Percentiles rank a stretch among this genome's conserved stretches.
Evolutionary conservation across 2,329 filamentous ascomycete genomes (phyloP).

Genomic region (Fusarium incarnatum): DNA sequence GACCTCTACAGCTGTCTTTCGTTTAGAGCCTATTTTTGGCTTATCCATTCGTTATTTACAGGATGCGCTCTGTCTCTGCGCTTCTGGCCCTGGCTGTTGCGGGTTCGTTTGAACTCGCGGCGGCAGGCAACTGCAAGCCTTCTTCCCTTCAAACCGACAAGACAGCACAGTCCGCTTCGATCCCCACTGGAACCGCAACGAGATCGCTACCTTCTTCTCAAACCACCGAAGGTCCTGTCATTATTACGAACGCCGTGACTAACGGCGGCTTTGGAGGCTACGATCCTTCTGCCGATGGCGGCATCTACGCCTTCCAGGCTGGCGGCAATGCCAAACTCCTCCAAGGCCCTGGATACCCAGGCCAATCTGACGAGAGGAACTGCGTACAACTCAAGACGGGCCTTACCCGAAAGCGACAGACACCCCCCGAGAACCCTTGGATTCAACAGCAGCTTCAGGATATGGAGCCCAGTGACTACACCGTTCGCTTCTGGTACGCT

Average conservation of each 20-base stretch:
- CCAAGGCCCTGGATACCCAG: constrained; percentile 30
- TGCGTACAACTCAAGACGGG: constrained; percentile 29
- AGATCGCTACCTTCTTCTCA: neutral
- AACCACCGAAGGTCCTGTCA: constrained; percentile 17
- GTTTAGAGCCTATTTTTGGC: constrained; percentile 2
- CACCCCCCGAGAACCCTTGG: constrained; percentile 9
- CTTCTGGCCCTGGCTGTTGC: constrained; percentile 27
- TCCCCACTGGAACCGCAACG: neutral
- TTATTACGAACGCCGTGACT: constrained; percentile 27
- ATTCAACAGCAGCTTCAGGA: constrained; percentile 36
- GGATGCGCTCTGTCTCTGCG: constrained; percentile 32
- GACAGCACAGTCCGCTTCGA: neutral
- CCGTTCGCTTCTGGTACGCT: constrained; percentile 40
- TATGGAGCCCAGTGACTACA: constrained; percentile 34
- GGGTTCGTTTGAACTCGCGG: neutral
- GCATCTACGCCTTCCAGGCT: constrained; percentile 38
- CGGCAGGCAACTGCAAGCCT: constrained; percentile 29
- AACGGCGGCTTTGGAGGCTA: constrained; percentile 42
- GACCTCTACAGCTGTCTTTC: neutral
- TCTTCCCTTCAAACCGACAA: neutral
- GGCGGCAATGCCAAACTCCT: constrained; percentile 27
- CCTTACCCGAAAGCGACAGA: constrained; percentile 11
- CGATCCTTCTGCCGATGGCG: constrained; percentile 30
- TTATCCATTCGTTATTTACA: constrained; percentile 13
- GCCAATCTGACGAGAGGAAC: constrained; percentile 28